Evolutionary conservation across 2,329 filamentous ascomycete species (phyloP), one percentile per base, ranked within the genome.

Genomic region (Metarhizium brunneum): DNA sequence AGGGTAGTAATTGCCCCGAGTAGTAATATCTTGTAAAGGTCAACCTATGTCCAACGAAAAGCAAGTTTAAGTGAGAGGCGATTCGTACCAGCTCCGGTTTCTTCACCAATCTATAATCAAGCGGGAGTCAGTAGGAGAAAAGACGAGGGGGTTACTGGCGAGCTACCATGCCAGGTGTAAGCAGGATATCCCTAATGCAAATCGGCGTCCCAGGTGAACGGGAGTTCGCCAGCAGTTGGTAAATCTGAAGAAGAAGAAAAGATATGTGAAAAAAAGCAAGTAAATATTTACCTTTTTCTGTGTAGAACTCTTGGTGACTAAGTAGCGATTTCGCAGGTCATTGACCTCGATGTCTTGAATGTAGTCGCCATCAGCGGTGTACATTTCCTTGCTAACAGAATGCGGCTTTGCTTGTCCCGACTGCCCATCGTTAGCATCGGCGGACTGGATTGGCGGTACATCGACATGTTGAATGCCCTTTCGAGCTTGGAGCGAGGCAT

Each of bases 261-360:
- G 1, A 4, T 73, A 68, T 73, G 67, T 75, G 68, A 58, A 64
- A 54, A 36, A 64, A 54, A 36, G 47, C 56, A 52, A 50, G 43
- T 52, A 82, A 74, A 74, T 86, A 92, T 87, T 95, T 96, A 99
- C 94, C 92, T 94, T 96, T 84, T 96, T 95, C 80, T 97, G 94
- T 62, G 91, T 96, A 66, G 90, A 88, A 67, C 92, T 91, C 79
- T 96, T 97, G 61, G 92, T 99, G 76, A 99, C 81, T 71, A 92
- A 87, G 73, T 99, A 99, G 65, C 92, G 89, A 71, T 97, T 99
- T 61, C 92, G 87, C 67, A 97, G 76, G 73, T 97, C 92, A 73
- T 99, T 99, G 77, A 99, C 90, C 77, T 97, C 94, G 68, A 99
- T 96, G 68, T 99, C 94, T 73, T 95, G 94, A 75, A 99, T 97